Conservation (phyloP, 2,329 filamentous ascomycete species). For the Cladophialophora yegresii region DNA sequence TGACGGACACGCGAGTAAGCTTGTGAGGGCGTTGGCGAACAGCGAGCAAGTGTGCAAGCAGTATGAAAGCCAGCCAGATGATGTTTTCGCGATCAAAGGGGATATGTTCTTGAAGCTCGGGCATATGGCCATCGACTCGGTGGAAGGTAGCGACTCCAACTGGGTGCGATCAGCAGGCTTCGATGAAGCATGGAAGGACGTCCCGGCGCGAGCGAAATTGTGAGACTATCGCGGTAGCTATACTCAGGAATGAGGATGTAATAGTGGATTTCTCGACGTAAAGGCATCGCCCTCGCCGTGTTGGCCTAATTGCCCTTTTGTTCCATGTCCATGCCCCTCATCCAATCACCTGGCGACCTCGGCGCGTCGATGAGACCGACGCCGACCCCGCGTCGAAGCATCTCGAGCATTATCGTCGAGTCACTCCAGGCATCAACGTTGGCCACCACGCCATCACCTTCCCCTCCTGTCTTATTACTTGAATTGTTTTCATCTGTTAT, state of each 20-base stretch:
- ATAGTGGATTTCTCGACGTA: neutral
- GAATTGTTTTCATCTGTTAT: slow-evolving; percentile 13
- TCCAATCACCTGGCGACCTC: slow-evolving; percentile 3
- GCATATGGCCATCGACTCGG: slow-evolving; percentile 46
- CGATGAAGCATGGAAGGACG: slow-evolving; percentile 45
- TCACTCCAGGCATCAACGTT: slow-evolving; percentile 18
- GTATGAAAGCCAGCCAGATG: slow-evolving; percentile 41
- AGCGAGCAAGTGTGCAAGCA: slow-evolving; percentile 56
- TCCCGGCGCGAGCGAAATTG: slow-evolving; percentile 34
- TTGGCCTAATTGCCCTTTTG: neutral
- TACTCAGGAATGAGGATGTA: neutral
- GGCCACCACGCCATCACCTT: slow-evolving; percentile 1
- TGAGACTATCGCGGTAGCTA: slow-evolving; percentile 2
- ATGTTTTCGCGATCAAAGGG: slow-evolving; percentile 43
- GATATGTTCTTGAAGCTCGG: slow-evolving; percentile 49
- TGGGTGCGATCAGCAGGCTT: slow-evolving; percentile 49
- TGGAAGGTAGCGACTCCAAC: slow-evolving; percentile 35
- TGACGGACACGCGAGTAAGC: slow-evolving; percentile 80
- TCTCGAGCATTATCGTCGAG: slow-evolving; percentile 6
- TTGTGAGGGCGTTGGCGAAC: slow-evolving; percentile 68
- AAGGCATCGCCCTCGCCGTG: neutral
- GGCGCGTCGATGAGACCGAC: neutral
- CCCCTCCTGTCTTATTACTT: neutral
- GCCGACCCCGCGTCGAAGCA: slow-evolving; percentile 12
- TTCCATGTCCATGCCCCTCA: neutral